Evolutionary conservation across 1,284 basidiomycete species (phyloP).

Genomic region (Puccinia hordei): DNA sequence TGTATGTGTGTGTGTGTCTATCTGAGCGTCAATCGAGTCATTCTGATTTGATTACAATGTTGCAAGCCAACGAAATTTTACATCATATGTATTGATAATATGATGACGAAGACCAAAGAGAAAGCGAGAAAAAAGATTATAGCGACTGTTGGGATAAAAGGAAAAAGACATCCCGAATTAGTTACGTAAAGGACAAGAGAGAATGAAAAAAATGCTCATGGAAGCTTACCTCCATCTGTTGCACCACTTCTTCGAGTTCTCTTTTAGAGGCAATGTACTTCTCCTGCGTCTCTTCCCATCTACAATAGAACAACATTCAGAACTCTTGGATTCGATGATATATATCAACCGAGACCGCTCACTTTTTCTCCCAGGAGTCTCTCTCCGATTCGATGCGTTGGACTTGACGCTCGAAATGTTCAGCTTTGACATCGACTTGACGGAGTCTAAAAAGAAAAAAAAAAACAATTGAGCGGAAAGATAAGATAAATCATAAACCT

Average conservation of each 20-base stretch:
- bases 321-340: not conserved
- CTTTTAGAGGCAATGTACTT: slow-evolving; percentile 77
- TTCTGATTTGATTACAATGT: too few species aligned
- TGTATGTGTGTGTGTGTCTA: too few species aligned
- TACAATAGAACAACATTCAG: slow-evolving; percentile 49
- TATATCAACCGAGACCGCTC: slow-evolving; percentile 63
- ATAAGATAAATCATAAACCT: too few species aligned
- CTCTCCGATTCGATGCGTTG: slow-evolving; percentile 85
- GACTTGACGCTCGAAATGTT: slow-evolving; percentile 95
- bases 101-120: too few species aligned
- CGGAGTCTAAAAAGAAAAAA: slow-evolving; percentile 77
- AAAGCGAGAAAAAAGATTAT: not conserved
- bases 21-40: too few species aligned
- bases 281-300: slow-evolving; percentile 69
- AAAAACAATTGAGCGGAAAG: not conserved
- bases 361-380: slow-evolving; percentile 91
- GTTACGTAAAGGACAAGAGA: not conserved
- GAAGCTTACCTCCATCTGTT: slow-evolving; percentile 67
- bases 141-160: not conserved
- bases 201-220: too few species aligned
- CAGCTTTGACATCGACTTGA: slow-evolving; percentile 97
- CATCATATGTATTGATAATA: too few species aligned
- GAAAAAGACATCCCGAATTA: not conserved
- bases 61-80: too few species aligned
- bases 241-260: slow-evolving; percentile 84